phyloP scores from a whole-genome alignment of 371 early-diverging fungal genomes.

The Cladochytrium tenue region DNA sequence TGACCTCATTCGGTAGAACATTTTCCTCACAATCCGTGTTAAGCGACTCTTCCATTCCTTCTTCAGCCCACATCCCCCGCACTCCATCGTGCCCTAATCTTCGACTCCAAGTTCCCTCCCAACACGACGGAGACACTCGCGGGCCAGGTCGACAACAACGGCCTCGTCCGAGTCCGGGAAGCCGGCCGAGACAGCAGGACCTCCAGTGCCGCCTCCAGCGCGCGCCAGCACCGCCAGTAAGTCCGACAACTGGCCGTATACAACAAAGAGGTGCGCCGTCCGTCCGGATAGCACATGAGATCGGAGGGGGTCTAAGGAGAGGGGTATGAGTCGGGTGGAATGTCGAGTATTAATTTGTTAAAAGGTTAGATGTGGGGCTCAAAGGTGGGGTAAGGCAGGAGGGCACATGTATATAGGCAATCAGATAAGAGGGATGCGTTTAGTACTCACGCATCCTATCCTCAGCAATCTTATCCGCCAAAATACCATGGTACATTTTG shows the following conservation, averaged over 20 bases:
- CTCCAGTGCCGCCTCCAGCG: conserved; percentile 6
- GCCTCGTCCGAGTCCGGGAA: conserved; percentile 33
- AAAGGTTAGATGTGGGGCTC: too few relatives aligned
- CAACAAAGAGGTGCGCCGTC: conserved; percentile 70
- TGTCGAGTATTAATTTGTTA: too few relatives aligned
- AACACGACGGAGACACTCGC: conserved; percentile 52
- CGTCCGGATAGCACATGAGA: conserved; percentile 58
- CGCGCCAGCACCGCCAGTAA: conserved; percentile 35
- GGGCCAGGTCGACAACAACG: conserved; percentile 56
- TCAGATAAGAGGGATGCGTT: too few relatives aligned
- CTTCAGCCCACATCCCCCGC: too few relatives aligned
- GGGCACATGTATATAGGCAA: too few relatives aligned
- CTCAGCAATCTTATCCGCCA: conserved; percentile 20
- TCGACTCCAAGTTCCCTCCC: conserved; percentile 37
- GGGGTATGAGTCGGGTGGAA: neutral
- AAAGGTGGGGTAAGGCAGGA: too few relatives aligned
- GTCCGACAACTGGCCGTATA: conserved; percentile 70
- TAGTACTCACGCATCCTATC: conserved; percentile 33
- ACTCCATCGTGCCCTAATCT: conserved; percentile 1
- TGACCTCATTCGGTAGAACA: neutral
- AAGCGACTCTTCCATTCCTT: too few relatives aligned
- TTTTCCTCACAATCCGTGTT: neutral
- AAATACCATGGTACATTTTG: conserved; percentile 48
- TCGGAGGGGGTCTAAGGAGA: conserved; percentile 31
- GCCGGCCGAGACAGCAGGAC: neutral